A percentile compares a stretch with the other conserved stretches of the same genome.
Conservation (phyloP, 2,329 filamentous ascomycete genomes). For the Diplocarpon mali region DNA sequence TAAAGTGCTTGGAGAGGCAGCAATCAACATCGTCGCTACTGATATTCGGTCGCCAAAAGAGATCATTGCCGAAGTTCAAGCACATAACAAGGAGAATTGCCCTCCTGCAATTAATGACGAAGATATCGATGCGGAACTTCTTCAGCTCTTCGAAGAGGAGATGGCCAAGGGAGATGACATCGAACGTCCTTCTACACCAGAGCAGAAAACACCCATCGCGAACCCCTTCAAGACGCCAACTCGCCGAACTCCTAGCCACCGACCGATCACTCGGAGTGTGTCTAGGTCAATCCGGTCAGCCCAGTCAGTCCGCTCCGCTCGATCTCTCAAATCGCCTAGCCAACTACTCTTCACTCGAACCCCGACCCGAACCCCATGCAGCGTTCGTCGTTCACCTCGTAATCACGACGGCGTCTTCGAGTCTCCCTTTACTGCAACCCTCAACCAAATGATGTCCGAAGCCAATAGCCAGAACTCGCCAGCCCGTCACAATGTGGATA, state of each 20-base stretch:
- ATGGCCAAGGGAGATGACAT: conserved; percentile 10
- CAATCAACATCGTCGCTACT: conserved; percentile 38
- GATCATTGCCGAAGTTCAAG: conserved; percentile 13
- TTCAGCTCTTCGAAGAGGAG: conserved; percentile 26
- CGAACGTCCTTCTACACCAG: conserved; percentile 23
- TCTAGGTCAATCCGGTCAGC: conserved; percentile 10
- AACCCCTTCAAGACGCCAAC: conserved; percentile 28
- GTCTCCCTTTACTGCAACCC: conserved; percentile 27
- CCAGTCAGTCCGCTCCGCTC: conserved; percentile 12
- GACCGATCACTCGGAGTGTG: conserved; percentile 26
- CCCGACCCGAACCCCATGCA: conserved; percentile 20
- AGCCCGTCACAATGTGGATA: conserved; percentile 14
- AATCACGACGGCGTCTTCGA: conserved; percentile 23
- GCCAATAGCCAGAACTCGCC: conserved; percentile 23
- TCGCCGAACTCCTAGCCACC: conserved; percentile 24
- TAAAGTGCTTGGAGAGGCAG: conserved; percentile 49
- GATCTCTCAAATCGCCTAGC: conserved; percentile 23
- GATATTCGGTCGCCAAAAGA: conserved; percentile 27
- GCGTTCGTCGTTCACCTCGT: conserved; percentile 20
- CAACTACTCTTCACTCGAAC: conserved; percentile 20
- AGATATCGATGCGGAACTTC: conserved; percentile 22
- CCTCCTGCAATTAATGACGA: conserved; percentile 14
- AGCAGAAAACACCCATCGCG: conserved; percentile 11
- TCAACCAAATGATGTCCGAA: conserved; percentile 26
- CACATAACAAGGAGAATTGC: conserved; percentile 24